These are phyloP conservation scores for Trichoderma breve DNA, from an alignment of 2,329 filamentous ascomycete genomes.

Conservation along the genomic window DNA sequence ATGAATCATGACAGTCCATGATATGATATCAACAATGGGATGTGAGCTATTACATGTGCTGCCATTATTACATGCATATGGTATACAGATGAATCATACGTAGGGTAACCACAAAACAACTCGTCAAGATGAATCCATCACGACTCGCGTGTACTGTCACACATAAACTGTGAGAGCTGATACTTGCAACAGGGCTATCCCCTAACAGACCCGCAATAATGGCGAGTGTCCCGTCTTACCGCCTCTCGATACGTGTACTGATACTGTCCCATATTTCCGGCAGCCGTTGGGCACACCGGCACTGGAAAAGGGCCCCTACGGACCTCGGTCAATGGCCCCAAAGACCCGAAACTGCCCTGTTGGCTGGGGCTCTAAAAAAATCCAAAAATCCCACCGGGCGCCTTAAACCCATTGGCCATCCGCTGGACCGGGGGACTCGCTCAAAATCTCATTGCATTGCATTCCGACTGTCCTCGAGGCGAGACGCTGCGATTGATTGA, in stretches of 20 bases:
- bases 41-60: neutral
- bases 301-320: neutral
- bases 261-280: slow-evolving; percentile 4
- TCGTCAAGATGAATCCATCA: neutral
- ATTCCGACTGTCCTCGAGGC: neutral
- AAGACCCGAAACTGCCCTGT: slow-evolving; percentile 2
- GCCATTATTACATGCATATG: neutral
- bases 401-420: neutral
- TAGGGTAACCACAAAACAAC: neutral
- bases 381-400: neutral
- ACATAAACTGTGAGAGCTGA: neutral
- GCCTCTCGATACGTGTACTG: neutral
- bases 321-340: slow-evolving; percentile 15
- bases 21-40: neutral
- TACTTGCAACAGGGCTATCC: neutral
- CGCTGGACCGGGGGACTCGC: neutral
- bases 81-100: neutral
- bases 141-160: neutral
- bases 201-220: slow-evolving; percentile 10
- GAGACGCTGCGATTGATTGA: neutral
- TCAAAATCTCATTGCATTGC: neutral
- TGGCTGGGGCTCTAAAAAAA: neutral
- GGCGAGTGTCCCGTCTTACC: neutral
- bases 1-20: neutral
- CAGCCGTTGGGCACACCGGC: slow-evolving; percentile 4